Percentiles rank a stretch among this genome's conserved stretches.
Conservation (phyloP, 495 filamentous ascomycete genomes). For the Podospora appendiculata region DNA sequence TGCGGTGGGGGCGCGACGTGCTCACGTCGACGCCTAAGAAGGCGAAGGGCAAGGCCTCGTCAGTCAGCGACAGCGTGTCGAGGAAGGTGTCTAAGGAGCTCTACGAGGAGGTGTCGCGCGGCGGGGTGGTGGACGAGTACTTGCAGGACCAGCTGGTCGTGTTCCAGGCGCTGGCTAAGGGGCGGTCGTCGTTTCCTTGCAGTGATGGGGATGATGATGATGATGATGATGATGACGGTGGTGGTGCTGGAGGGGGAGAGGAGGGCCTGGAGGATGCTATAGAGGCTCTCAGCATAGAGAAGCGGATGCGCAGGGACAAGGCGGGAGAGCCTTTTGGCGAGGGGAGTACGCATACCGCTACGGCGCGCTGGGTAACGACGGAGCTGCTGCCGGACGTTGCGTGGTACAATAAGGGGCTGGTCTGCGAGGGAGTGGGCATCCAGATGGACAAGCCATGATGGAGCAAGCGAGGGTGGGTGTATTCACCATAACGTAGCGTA, state of each 20-base stretch:
- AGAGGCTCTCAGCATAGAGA: background rate
- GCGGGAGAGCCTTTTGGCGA: conserved; percentile 42
- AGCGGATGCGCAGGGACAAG: conserved; percentile 17
- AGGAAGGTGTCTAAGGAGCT: conserved; percentile 50
- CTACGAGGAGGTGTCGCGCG: conserved; percentile 45
- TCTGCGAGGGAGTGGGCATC: conserved; percentile 44
- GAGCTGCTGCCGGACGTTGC: conserved; percentile 43
- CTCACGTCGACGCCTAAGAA: conserved; percentile 46
- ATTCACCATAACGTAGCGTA: no score
- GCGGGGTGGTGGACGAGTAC: conserved; percentile 57
- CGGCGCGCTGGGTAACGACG: conserved; percentile 65
- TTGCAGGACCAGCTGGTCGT: conserved; percentile 77
- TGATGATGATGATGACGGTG: conserved; percentile 9
- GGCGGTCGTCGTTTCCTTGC: conserved; percentile 33
- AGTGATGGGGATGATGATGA: conserved; percentile 9
- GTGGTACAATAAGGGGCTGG: conserved; percentile 44
- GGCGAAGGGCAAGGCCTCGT: conserved; percentile 21
- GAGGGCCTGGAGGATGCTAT: conserved; percentile 16
- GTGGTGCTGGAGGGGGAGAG: conserved; percentile 5
- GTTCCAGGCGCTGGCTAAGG: conserved; percentile 67
- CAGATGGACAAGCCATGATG: conserved; percentile 4
- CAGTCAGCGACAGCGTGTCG: conserved; percentile 31
- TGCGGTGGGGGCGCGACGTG: conserved; percentile 60
- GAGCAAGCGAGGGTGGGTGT: background rate
- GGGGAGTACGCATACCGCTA: conserved; percentile 61